Percentiles rank a stretch among this genome's conserved stretches.
Conservation (phyloP, 2,329 filamentous ascomycete species). For the Trichophyton simii region DNA sequence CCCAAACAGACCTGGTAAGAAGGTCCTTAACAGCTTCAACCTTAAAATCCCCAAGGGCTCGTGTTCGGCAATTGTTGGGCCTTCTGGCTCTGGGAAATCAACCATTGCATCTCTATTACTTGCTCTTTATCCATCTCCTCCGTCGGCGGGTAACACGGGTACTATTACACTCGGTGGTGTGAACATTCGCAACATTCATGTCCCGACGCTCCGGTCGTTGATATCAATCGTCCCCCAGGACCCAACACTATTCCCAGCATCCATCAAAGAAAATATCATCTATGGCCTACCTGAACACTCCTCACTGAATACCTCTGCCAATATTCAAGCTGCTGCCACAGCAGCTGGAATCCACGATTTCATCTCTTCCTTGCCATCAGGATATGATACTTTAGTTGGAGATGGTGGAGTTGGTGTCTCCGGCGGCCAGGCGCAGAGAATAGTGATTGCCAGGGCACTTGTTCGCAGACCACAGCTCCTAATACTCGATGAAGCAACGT, state of each 20-base stretch:
- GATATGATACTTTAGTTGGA: slow-evolving; percentile 62
- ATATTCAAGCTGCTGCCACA: slow-evolving; percentile 44
- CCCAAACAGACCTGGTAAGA: slow-evolving; percentile 41
- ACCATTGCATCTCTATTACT: slow-evolving; percentile 66
- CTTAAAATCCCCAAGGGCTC: slow-evolving; percentile 51
- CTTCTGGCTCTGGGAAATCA: slow-evolving; percentile 83
- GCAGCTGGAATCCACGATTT: slow-evolving; percentile 61
- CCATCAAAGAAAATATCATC: slow-evolving; percentile 45
- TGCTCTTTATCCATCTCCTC: slow-evolving; percentile 47
- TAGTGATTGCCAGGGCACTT: slow-evolving; percentile 70
- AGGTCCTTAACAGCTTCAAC: slow-evolving; percentile 52
- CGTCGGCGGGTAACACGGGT: slow-evolving; percentile 17
- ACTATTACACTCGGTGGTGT: slow-evolving; percentile 42
- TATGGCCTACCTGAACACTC: slow-evolving; percentile 57
- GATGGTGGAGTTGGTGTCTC: slow-evolving; percentile 63
- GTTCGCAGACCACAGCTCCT: slow-evolving; percentile 58
- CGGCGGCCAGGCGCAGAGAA: slow-evolving; percentile 69
- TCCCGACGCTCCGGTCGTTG: slow-evolving; percentile 47
- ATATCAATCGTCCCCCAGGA: slow-evolving; percentile 49
- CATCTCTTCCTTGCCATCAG: slow-evolving; percentile 55
- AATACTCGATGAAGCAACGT: slow-evolving; percentile 78
- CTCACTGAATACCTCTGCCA: slow-evolving; percentile 33
- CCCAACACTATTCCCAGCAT: slow-evolving; percentile 47
- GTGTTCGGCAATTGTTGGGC: slow-evolving; percentile 66
- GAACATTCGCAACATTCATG: slow-evolving; percentile 48